Evolutionary conservation across 148 eudicot genomes (phyloP).

Genomic region (Spergularia bocconei): DNA sequence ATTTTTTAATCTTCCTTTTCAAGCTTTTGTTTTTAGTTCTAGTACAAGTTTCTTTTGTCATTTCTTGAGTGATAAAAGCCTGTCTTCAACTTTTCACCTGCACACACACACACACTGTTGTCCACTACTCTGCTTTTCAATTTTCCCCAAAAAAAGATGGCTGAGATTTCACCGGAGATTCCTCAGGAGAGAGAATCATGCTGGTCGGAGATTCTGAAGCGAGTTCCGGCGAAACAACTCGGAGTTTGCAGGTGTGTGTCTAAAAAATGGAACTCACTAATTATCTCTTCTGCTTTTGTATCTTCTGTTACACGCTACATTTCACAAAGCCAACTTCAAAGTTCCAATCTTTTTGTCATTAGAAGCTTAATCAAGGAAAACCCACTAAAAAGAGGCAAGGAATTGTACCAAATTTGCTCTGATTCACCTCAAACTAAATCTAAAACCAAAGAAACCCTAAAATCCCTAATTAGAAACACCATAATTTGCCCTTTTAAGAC

Average conservation of each 20-base stretch:
- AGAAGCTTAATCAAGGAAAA: background rate
- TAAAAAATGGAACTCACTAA: slow-evolving; percentile 8
- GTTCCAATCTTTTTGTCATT: background rate
- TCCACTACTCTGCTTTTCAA: background rate
- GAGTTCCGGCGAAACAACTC: slow-evolving; percentile 5
- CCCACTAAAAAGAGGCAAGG: background rate
- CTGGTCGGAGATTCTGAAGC: slow-evolving; percentile 12
- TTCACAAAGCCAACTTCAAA: slow-evolving; percentile 1
- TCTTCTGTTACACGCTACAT: background rate
- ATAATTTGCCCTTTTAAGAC: background rate
- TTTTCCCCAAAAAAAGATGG: background rate
- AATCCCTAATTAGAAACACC: background rate
- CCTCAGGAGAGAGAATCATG: background rate
- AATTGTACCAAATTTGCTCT: background rate
- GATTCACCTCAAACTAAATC: background rate
- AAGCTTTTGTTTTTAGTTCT: too few relatives aligned
- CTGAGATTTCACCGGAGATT: slow-evolving; percentile 4
- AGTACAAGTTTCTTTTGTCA: background rate
- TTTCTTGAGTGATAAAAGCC: background rate
- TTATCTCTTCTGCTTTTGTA: background rate
- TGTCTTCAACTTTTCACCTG: background rate
- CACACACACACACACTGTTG: background rate
- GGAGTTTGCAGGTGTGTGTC: slow-evolving; percentile 12
- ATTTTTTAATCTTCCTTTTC: too few relatives aligned
- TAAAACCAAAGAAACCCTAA: background rate